Conservation (phyloP, 257 asterid species). For the Misopates orontium region DNA sequence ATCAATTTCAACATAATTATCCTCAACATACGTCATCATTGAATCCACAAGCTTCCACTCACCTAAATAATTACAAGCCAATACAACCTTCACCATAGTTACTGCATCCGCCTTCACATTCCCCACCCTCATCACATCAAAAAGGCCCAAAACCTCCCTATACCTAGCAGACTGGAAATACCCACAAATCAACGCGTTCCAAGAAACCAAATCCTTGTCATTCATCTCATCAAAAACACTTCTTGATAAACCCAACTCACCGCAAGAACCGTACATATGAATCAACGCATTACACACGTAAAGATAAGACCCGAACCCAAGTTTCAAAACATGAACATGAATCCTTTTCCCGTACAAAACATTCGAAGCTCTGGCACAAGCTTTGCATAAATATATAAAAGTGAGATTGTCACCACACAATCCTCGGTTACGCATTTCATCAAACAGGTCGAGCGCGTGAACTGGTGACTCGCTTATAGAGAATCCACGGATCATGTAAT, state of each 20-base stretch:
- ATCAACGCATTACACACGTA: constrained; percentile 47
- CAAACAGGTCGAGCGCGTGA: constrained; percentile 40
- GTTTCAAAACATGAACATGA: constrained; percentile 36
- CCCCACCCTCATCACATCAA: constrained; percentile 35
- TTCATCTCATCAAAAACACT: constrained; percentile 48
- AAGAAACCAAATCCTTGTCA: constrained; percentile 48
- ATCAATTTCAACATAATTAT: constrained; percentile 33
- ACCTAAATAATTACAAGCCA: constrained; percentile 41
- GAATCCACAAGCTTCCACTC: constrained; percentile 37
- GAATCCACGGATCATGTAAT: constrained; percentile 41
- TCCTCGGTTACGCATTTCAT: constrained; percentile 42
- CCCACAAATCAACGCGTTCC: constrained; percentile 54
- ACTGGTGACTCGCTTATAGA: constrained; percentile 28
- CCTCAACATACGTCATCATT: constrained; percentile 38
- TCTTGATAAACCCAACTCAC: constrained; percentile 34
- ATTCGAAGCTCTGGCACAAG: constrained; percentile 30
- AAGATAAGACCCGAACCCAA: constrained; percentile 43
- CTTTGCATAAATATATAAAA: constrained; percentile 38
- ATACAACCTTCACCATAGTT: constrained; percentile 48
- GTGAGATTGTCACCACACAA: constrained; percentile 46
- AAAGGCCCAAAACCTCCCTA: constrained; percentile 38
- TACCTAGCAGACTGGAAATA: constrained; percentile 41
- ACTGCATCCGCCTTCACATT: constrained; percentile 43
- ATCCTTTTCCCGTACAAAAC: constrained; percentile 29
- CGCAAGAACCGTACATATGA: constrained; percentile 52